phyloP scores from a whole-genome alignment of 345 rosid genomes.

The Pistacia integerrima region DNA sequence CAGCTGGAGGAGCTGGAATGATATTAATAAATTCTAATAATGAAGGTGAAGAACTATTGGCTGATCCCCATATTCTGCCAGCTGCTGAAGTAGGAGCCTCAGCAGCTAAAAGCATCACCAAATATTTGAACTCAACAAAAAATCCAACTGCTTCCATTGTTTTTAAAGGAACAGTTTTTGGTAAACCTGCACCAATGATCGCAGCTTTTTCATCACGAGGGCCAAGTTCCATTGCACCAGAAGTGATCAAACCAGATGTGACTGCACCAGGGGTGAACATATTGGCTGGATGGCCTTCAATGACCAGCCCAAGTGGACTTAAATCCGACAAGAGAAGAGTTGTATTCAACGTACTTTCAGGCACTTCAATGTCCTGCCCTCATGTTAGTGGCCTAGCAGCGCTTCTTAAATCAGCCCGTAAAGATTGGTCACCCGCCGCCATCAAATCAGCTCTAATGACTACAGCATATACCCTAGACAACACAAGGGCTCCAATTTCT shows the following conservation, averaged over 20 bases:
- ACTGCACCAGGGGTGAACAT: slow-evolving; percentile 83
- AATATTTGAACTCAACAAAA: slow-evolving; percentile 41
- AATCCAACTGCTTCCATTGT: slow-evolving; percentile 52
- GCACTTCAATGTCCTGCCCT: slow-evolving; percentile 92
- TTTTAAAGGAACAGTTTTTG: slow-evolving; percentile 59
- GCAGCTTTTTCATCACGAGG: slow-evolving; percentile 88
- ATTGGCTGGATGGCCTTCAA: slow-evolving; percentile 80
- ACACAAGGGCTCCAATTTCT: slow-evolving; percentile 34
- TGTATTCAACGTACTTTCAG: slow-evolving; percentile 66
- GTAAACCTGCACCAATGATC: slow-evolving; percentile 59
- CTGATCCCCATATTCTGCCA: slow-evolving; percentile 70
- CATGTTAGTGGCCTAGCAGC: slow-evolving; percentile 82
- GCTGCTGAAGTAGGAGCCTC: slow-evolving; percentile 52
- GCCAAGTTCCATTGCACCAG: slow-evolving; percentile 55
- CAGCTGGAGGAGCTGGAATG: slow-evolving; percentile 72
- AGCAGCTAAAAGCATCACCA: slow-evolving; percentile 42
- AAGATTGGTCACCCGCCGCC: slow-evolving; percentile 81
- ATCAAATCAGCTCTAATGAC: slow-evolving; percentile 92
- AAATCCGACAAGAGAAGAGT: slow-evolving; percentile 59
- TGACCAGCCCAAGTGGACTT: slow-evolving; percentile 46
- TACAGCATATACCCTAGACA: slow-evolving; percentile 61
- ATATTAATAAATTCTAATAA: slow-evolving; percentile 45
- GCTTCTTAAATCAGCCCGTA: slow-evolving; percentile 60
- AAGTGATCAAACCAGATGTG: slow-evolving; percentile 73
- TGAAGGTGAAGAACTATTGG: slow-evolving; percentile 65